A percentile compares a stretch with the other conserved stretches of the same genome.
These are phyloP conservation scores for Gynostemma pentaphyllum DNA, from an alignment of 306 rosid genomes.

Conservation along the genomic window DNA sequence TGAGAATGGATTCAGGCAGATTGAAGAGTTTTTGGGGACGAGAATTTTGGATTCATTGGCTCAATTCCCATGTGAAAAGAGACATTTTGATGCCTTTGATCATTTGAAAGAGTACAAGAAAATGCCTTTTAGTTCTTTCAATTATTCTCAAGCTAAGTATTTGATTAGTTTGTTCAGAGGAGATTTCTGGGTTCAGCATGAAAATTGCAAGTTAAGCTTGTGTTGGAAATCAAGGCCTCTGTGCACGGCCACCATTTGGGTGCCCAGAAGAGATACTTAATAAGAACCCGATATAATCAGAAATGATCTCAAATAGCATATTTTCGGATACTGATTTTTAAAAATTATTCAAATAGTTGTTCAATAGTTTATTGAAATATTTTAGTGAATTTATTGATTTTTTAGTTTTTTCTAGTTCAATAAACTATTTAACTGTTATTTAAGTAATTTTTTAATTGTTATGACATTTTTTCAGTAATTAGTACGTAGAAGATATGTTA, in stretches of 20 bases:
- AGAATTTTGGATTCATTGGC: conserved; percentile 44
- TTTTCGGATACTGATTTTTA: no score
- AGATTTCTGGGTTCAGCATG: conserved; percentile 49
- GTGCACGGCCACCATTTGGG: conserved; percentile 49
- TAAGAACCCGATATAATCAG: no score
- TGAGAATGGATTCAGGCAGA: conserved; percentile 23
- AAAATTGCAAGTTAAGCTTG: conserved; percentile 29
- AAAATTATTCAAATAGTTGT: no score
- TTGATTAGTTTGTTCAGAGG: conserved; percentile 46
- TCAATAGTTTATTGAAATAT: no score
- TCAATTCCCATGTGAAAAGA: conserved; percentile 41
- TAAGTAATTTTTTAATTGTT: no score
- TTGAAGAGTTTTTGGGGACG: conserved; percentile 38
- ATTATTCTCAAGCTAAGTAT: conserved; percentile 52
- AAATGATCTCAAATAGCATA: no score
- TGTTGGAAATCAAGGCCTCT: conserved; percentile 64
- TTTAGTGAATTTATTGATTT: no score
- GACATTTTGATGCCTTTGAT: conserved; percentile 21
- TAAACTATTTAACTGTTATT: no score
- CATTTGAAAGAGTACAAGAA: conserved; percentile 30
- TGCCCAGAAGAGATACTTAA: conserved; percentile 21
- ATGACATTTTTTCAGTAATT: no score
- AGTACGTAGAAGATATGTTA: no score
- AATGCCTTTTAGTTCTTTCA: conserved; percentile 32
- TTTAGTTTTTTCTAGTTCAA: no score